phyloP scores from a whole-genome alignment of 345 rosid species.

The Nasturtium officinale region DNA sequence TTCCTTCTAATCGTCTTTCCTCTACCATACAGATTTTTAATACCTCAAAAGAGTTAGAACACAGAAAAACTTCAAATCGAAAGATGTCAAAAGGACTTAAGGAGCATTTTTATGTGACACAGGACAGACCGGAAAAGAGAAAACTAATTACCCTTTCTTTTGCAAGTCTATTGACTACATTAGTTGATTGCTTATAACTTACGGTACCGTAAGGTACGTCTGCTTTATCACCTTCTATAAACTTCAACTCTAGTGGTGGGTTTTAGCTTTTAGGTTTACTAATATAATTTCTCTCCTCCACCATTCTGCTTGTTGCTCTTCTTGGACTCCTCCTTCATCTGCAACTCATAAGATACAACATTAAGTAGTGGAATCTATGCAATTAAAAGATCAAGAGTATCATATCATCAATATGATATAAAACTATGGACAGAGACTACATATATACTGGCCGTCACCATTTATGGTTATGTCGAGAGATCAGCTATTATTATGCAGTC shows the following conservation, averaged over 20 bases:
- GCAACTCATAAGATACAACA: conserved; percentile 16
- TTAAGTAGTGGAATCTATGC: conserved; percentile 1
- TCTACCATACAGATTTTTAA: conserved; percentile 1
- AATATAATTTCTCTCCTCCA: conserved; percentile 30
- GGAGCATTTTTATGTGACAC: background rate
- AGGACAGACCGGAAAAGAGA: conserved; percentile 2
- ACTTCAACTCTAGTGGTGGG: background rate
- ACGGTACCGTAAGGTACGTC: background rate
- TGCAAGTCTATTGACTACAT: background rate
- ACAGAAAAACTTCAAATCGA: background rate
- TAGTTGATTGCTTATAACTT: conserved; percentile 14
- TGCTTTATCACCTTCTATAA: background rate
- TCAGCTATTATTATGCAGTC: background rate
- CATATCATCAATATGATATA: background rate
- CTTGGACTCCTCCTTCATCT: conserved; percentile 36
- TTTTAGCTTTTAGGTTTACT: background rate
- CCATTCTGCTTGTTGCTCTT: conserved; percentile 31
- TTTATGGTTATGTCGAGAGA: background rate
- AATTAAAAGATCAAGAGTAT: background rate
- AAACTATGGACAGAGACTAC: background rate
- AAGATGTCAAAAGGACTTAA: background rate
- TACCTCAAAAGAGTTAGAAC: background rate
- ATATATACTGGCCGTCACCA: background rate
- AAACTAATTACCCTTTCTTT: conserved; percentile 12
- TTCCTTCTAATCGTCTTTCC: background rate